phyloP scores from a whole-genome alignment of 805 yeast genomes.

The Myxozyma nipponensis region DNA sequence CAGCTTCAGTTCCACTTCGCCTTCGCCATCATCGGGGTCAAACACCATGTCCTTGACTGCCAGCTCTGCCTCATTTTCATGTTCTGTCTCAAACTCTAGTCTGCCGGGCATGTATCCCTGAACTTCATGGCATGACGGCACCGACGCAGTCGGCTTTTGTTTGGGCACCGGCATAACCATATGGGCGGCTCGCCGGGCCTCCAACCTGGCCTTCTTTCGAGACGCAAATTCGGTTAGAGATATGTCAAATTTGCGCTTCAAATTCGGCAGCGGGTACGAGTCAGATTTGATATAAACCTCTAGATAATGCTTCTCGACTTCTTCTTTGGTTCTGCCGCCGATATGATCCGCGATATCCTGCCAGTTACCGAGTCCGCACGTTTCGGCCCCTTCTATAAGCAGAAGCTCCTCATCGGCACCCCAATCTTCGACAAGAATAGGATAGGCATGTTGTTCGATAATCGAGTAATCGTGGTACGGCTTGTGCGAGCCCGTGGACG shows the following conservation, averaged over 20 bases:
- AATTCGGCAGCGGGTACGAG: slow-evolving; percentile 84
- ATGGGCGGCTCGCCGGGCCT: slow-evolving; percentile 50
- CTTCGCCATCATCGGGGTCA: slow-evolving; percentile 85
- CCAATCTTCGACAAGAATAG: slow-evolving; percentile 74
- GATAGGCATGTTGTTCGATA: slow-evolving; percentile 91
- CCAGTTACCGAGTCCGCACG: slow-evolving; percentile 90
- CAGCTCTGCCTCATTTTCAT: slow-evolving; percentile 93
- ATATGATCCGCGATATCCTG: slow-evolving; percentile 96
- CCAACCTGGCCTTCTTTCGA: slow-evolving; percentile 66
- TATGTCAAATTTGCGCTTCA: slow-evolving; percentile 65
- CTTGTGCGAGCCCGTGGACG: slow-evolving; percentile 74
- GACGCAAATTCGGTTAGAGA: slow-evolving; percentile 66
- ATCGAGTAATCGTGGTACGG: slow-evolving; percentile 92
- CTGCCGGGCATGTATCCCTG: slow-evolving; percentile 99
- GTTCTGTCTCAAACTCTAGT: slow-evolving; percentile 92
- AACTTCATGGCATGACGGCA: slow-evolving; percentile 93
- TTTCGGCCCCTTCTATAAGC: slow-evolving; percentile 86
- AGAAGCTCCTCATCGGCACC: slow-evolving; percentile 97
- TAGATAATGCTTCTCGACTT: slow-evolving; percentile 79
- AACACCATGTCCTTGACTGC: slow-evolving; percentile 93
- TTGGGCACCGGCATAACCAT: slow-evolving; percentile 78
- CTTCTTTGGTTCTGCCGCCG: slow-evolving; percentile 88
- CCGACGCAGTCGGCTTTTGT: slow-evolving; percentile 83
- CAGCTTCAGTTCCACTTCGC: slow-evolving; percentile 85
- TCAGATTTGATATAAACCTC: slow-evolving; percentile 63